Percentiles rank a stretch among this genome's conserved stretches.
Conservation (phyloP, 352 stramenopile genomes). For the Aphanomyces invadans region DNA sequence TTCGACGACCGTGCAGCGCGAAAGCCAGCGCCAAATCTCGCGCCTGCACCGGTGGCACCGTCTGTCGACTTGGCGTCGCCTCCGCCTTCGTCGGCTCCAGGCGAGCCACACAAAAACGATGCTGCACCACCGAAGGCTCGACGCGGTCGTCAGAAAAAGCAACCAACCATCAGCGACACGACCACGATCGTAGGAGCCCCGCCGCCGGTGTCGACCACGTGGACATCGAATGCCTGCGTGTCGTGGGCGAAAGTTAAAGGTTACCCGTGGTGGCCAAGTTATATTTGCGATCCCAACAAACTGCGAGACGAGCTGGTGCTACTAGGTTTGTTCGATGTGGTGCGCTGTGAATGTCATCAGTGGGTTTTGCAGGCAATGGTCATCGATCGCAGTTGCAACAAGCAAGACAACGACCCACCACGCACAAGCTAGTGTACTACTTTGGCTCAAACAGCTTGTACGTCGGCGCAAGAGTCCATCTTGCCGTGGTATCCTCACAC, state of each 20-base stretch:
- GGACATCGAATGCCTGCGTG: slow-evolving; percentile 27
- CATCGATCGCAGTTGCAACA: slow-evolving; percentile 65
- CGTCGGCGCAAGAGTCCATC: no score
- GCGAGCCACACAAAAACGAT: neutral
- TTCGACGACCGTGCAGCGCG: neutral
- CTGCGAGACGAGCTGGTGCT: slow-evolving; percentile 54
- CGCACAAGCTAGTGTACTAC: slow-evolving; percentile 74
- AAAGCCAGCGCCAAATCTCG: no score
- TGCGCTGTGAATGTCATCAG: no score
- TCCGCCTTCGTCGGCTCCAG: neutral
- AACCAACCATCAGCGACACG: neutral
- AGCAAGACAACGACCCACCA: slow-evolving; percentile 50
- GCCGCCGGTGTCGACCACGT: neutral
- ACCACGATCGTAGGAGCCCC: neutral
- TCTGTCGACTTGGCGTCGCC: neutral
- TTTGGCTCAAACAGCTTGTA: slow-evolving; percentile 82
- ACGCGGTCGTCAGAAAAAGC: neutral
- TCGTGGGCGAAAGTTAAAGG: slow-evolving; percentile 80
- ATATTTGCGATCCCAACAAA: slow-evolving; percentile 68
- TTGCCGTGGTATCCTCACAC: no score
- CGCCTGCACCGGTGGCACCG: neutral
- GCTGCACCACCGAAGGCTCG: neutral
- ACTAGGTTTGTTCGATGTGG: no score
- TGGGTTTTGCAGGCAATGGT: slow-evolving; percentile 35
- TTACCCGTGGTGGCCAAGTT: slow-evolving; percentile 81